Conservation (phyloP, 768 basidiomycete species). For the Russula foetens region DNA sequence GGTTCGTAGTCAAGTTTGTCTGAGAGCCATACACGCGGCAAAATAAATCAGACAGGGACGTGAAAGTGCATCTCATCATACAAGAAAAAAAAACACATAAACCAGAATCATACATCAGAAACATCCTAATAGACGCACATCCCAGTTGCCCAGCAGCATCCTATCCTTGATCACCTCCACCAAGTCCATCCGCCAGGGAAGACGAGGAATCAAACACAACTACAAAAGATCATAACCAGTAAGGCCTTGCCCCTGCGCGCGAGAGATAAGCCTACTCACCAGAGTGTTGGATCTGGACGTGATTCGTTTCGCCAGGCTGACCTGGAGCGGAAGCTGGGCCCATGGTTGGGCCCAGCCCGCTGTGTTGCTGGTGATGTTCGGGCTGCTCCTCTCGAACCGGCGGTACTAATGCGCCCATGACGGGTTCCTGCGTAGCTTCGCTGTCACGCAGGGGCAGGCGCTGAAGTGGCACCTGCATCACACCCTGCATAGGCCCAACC, state of each 20-base stretch:
- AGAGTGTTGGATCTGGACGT: slow-evolving; percentile 13
- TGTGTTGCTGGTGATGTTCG: slow-evolving; percentile 9
- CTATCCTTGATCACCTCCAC: slow-evolving; percentile 15
- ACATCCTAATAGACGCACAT: neutral
- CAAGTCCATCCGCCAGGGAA: slow-evolving; percentile 17
- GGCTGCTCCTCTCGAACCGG: slow-evolving; percentile 21
- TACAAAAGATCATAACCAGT: neutral
- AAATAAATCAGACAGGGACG: neutral
- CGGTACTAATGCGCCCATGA: slow-evolving; percentile 26
- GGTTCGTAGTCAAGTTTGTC: no score
- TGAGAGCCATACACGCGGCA: neutral
- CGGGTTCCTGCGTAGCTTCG: slow-evolving; percentile 20
- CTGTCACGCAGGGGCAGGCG: slow-evolving; percentile 16
- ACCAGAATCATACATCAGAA: neutral
- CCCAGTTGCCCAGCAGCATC: neutral
- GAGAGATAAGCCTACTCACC: slow-evolving; percentile 1
- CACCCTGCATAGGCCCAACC: slow-evolving; percentile 14
- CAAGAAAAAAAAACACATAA: slow-evolving; percentile 5
- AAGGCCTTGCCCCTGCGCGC: no score
- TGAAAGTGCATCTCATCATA: neutral
- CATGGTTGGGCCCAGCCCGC: neutral
- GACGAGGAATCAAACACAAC: slow-evolving; percentile 17
- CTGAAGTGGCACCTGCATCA: slow-evolving; percentile 13
- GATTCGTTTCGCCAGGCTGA: slow-evolving; percentile 11
- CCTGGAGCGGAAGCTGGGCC: slow-evolving; percentile 7